Evolutionary conservation across 1,284 basidiomycete species (phyloP).

Genomic region (Ganoderma boninense): DNA sequence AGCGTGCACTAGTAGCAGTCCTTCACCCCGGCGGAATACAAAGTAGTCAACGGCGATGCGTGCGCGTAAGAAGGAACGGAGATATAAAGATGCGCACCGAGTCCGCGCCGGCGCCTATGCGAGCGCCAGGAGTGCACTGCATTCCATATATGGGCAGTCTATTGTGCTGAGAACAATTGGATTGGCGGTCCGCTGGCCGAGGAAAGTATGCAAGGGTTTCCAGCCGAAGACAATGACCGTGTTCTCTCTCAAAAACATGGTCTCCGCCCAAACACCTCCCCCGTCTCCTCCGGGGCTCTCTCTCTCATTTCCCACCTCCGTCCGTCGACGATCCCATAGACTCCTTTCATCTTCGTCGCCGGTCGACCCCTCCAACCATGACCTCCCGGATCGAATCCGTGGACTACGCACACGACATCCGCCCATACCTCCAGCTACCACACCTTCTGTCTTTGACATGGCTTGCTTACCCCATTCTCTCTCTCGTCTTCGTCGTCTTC

Average conservation of each 20-base stretch:
- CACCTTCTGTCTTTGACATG: conserved; percentile 87
- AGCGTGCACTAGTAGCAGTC: not conserved
- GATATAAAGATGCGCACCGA: not conserved
- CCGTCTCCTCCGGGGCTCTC: conserved; percentile 30
- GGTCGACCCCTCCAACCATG: conserved; percentile 51
- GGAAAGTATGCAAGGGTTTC: not conserved
- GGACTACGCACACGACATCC: conserved; percentile 58
- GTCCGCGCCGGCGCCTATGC: not conserved
- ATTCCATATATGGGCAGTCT: conserved; percentile 21
- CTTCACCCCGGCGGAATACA: not conserved
- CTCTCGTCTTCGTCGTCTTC: conserved; percentile 87
- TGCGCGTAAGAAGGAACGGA: not conserved
- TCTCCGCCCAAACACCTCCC: not conserved
- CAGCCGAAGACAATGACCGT: conserved; percentile 37
- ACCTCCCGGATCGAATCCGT: conserved; percentile 51
- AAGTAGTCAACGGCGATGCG: not conserved
- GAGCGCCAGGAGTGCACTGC: conserved; percentile 5
- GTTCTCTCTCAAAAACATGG: conserved; percentile 37
- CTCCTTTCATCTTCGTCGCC: conserved; percentile 50
- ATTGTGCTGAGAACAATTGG: conserved; percentile 34
- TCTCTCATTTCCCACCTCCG: conserved; percentile 35
- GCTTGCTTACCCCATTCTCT: conserved; percentile 86
- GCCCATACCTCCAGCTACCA: conserved; percentile 84
- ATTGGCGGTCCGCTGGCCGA: not conserved
- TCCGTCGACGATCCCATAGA: conserved; percentile 39